Percentiles rank a stretch among this genome's conserved stretches.
Evolutionary conservation across 2,329 filamentous ascomycete genomes (phyloP).

Genomic region (Allantophomopsis lycopodina): DNA sequence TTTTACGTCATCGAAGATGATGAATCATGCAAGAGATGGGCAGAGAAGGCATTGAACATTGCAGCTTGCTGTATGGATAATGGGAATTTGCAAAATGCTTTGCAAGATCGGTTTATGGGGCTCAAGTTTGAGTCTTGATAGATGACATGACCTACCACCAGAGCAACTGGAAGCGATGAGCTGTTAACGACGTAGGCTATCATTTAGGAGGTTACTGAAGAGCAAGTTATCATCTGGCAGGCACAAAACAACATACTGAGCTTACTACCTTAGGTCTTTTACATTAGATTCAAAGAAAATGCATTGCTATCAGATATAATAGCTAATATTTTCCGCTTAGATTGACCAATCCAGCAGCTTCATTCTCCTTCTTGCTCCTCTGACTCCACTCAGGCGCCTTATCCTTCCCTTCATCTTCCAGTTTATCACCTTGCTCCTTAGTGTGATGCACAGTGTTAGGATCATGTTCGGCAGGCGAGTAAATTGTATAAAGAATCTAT

Average conservation of each 20-base stretch:
- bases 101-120: constrained; percentile 14
- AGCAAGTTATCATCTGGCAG: no score
- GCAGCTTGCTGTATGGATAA: constrained; percentile 15
- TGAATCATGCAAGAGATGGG: constrained; percentile 31
- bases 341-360: constrained; percentile 38
- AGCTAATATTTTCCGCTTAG: constrained; percentile 14
- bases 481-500: constrained; percentile 44
- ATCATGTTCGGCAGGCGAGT: constrained; percentile 47
- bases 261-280: background rate
- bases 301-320: background rate
- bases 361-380: constrained; percentile 42
- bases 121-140: constrained; percentile 10
- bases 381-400: constrained; percentile 45
- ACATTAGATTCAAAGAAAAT: background rate
- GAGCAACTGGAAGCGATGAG: no score
- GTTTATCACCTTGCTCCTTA: constrained; percentile 47
- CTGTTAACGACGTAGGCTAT: no score
- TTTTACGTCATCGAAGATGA: constrained; percentile 42
- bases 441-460: constrained; percentile 44
- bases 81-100: constrained; percentile 11
- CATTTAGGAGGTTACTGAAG: no score
- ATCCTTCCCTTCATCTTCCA: constrained; percentile 46
- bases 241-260: no score
- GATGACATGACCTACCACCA: no score
- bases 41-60: constrained; percentile 18